Base-by-base conservation (phyloP, 2,329 filamentous ascomycete genomes). In the Didymella pomorum region DNA sequence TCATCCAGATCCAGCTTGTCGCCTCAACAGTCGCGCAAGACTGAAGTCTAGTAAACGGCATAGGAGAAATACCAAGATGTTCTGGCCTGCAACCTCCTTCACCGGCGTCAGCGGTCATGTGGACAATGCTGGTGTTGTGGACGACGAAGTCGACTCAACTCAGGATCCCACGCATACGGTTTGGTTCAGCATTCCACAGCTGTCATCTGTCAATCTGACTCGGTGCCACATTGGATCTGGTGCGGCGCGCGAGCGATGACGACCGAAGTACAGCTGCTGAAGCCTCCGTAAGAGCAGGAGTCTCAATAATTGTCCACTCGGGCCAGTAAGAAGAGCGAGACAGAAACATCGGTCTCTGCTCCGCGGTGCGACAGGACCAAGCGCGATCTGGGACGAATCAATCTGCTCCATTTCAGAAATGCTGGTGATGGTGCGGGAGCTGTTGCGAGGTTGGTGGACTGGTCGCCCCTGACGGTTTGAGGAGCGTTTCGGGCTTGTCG, bases 401-500 rank as follows among this genome's bases (percentile, higher is more conserved):
- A 37, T 47, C 46, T 18, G 21, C 54, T 29, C 44, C 59, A 37
- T 46, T 53, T 56, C 39, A 39, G 41, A 61, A 63, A 60, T 60
- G 39, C 50, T 62, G 47, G 44, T 60, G 56, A 66, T 70, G 68
- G 68, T 68, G 68, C 65, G 65, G 68, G 60, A 58, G 51, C 51
- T 31, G 60, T 60, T 65, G 62, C 62, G 65, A 62, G 61, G 58
- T 58, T 55, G 58, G 64, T 56, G 66, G 52, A 56, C 57, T 64
- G 61, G 55, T 57, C 54, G 39, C 61, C 56, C 63, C 66, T 69
- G 65, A 59, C 11, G 48, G 68, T 71, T 58, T 68, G 63, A 69
- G 58, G 55, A 64, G 63, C 60, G 68, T 71, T 69, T 69, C 66
- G 66, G 53, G 28, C 60, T 44, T 58, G 66, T 70, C 67, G 65